phyloP scores from a whole-genome alignment of 495 filamentous ascomycete genomes.

The Cercophora newfieldiana region DNA sequence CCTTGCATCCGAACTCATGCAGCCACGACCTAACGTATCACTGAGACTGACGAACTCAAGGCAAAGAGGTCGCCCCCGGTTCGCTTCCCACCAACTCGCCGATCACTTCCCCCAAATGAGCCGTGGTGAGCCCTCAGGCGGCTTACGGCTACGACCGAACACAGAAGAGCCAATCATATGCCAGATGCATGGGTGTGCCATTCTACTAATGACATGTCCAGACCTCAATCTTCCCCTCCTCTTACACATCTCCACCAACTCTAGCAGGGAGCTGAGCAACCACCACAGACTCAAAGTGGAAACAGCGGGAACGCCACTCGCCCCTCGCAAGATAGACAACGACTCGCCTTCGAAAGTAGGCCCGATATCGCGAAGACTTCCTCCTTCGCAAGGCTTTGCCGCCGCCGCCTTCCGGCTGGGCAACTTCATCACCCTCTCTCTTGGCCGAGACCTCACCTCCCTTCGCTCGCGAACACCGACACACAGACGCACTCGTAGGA shows the following conservation, averaged over 20 bases:
- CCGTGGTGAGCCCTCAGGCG: background rate
- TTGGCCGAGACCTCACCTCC: background rate
- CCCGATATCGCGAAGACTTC: background rate
- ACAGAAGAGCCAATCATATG: background rate
- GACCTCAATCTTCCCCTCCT: background rate
- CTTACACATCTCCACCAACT: background rate
- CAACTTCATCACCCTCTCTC: background rate
- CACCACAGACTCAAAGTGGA: background rate
- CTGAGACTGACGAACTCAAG: background rate
- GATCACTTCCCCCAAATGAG: background rate
- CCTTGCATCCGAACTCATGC: slow-evolving; percentile 5
- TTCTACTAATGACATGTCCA: background rate
- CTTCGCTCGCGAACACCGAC: background rate
- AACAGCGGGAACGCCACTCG: background rate
- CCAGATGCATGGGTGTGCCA: background rate
- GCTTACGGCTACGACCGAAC: background rate
- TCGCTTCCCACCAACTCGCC: background rate
- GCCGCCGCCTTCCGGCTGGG: background rate
- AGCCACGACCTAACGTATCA: background rate
- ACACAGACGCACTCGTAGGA: background rate
- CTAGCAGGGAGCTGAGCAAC: background rate
- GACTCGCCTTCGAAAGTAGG: background rate
- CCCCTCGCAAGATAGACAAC: background rate
- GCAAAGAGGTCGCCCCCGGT: background rate
- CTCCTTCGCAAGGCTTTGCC: background rate